These are phyloP conservation scores for Bipolaris oryzae DNA, from an alignment of 2,329 filamentous ascomycete genomes.

Conservation along the genomic window DNA sequence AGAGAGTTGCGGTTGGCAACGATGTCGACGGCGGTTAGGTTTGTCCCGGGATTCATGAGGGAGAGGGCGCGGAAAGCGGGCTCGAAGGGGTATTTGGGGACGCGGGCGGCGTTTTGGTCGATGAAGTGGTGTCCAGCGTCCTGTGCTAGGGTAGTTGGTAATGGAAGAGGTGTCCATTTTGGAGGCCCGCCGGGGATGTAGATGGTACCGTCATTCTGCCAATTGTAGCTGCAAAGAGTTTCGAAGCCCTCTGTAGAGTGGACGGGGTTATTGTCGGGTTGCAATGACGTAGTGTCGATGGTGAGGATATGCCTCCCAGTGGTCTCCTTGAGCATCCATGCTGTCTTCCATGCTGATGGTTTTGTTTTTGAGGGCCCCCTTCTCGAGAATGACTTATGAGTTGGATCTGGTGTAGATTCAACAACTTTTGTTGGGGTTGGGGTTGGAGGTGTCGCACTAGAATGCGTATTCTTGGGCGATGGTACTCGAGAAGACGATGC, in stretches of 20 bases:
- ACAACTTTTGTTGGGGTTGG: not conserved
- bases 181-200: constrained; percentile 27
- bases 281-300: constrained; percentile 12
- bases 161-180: constrained; percentile 19
- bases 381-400: not conserved
- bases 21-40: constrained; percentile 23
- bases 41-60: constrained; percentile 17
- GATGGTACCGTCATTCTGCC: constrained; percentile 22
- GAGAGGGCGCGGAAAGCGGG: constrained; percentile 27
- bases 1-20: constrained; percentile 28
- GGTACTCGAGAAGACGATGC: not conserved
- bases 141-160: constrained; percentile 18
- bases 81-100: constrained; percentile 37
- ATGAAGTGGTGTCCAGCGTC: constrained; percentile 22
- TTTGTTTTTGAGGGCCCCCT: not conserved
- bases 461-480: not conserved
- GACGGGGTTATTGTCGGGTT: constrained; percentile 10
- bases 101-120: constrained; percentile 38
- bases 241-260: constrained; percentile 21
- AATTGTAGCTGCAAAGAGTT: constrained; percentile 31
- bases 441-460: not conserved
- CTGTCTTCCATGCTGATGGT: constrained; percentile 9
- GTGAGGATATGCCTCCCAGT: constrained; percentile 10
- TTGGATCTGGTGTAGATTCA: not conserved
- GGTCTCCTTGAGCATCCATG: constrained; percentile 23